A percentile compares a stretch with the other conserved stretches of the same genome.
phyloP scores from a whole-genome alignment of 2,329 filamentous ascomycete genomes.

The Aspergillus puulaauensis region DNA sequence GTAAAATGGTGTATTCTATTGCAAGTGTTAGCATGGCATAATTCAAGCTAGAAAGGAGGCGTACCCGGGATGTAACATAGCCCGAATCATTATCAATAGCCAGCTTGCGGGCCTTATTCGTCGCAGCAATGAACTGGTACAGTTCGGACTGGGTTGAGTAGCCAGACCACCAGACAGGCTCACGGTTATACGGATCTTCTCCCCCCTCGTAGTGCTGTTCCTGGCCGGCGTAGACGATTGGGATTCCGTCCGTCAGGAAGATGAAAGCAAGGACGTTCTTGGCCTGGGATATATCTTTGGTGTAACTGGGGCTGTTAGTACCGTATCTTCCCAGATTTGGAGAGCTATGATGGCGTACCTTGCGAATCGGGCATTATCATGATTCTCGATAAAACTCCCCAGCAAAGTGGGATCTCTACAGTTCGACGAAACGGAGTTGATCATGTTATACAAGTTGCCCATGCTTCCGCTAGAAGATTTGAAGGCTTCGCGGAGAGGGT shows the following conservation, averaged over 20 bases:
- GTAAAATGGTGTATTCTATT: slow-evolving; percentile 43
- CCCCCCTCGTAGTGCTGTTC: slow-evolving; percentile 62
- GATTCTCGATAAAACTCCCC: slow-evolving; percentile 61
- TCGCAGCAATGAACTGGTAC: slow-evolving; percentile 48
- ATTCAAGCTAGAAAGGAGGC: neutral
- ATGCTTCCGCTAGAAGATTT: slow-evolving; percentile 35
- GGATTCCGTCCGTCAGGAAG: slow-evolving; percentile 61
- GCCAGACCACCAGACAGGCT: slow-evolving; percentile 57
- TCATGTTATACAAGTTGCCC: slow-evolving; percentile 34
- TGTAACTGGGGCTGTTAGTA: slow-evolving; percentile 31
- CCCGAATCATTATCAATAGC: slow-evolving; percentile 38
- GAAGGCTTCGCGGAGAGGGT: slow-evolving; percentile 38
- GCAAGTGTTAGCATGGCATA: neutral
- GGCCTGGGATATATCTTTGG: slow-evolving; percentile 44
- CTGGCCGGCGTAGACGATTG: slow-evolving; percentile 67
- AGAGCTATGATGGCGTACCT: slow-evolving; percentile 22
- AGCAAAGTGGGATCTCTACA: slow-evolving; percentile 50
- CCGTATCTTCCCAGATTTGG: slow-evolving; percentile 24
- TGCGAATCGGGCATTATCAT: slow-evolving; percentile 60
- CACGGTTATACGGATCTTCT: slow-evolving; percentile 51
- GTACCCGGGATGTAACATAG: slow-evolving; percentile 43
- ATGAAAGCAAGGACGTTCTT: slow-evolving; percentile 64
- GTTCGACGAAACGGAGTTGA: slow-evolving; percentile 30
- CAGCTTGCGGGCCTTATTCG: slow-evolving; percentile 53
- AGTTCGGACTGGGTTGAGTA: slow-evolving; percentile 49